phyloP scores from a whole-genome alignment of 257 asterid genomes.

The Solanum lycopersicoides region DNA sequence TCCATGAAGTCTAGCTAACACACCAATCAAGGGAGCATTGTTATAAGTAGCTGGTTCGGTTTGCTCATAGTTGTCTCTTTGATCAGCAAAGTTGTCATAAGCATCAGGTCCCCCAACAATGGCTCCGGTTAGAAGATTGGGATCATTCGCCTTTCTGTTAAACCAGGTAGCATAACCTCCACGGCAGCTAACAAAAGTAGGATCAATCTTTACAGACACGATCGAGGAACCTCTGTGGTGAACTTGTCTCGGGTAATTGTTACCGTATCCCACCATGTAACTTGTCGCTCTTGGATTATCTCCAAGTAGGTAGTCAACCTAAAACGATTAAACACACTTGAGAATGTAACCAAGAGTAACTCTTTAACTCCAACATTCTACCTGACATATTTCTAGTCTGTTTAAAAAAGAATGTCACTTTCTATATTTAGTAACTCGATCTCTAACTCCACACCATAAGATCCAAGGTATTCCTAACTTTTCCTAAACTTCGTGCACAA shows the following conservation, averaged over 20 bases:
- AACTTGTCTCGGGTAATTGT: constrained; percentile 76
- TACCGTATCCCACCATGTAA: constrained; percentile 97
- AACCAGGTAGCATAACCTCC: constrained; percentile 98
- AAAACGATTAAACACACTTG: background rate
- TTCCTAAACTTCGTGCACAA: background rate
- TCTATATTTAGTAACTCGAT: background rate
- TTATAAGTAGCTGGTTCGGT: constrained; percentile 99
- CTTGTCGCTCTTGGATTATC: constrained; percentile 98
- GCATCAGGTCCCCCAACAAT: constrained; percentile 98
- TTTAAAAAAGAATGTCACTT: background rate
- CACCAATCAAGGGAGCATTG: constrained; percentile 80
- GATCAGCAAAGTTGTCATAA: constrained; percentile 89
- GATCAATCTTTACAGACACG: constrained; percentile 69
- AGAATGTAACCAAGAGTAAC: background rate
- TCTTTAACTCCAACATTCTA: too few species aligned
- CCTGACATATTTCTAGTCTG: background rate
- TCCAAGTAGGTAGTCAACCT: constrained; percentile 96
- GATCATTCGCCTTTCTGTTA: constrained; percentile 67
- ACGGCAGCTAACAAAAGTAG: constrained; percentile 71
- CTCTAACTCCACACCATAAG: background rate
- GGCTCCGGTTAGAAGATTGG: constrained; percentile 85
- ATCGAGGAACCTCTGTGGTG: constrained; percentile 96
- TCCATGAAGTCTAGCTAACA: constrained; percentile 68
- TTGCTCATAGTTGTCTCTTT: constrained; percentile 92
- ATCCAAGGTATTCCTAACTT: background rate